Evolutionary conservation across 1,284 basidiomycete genomes (phyloP).

Genomic region (Ganoderma meredithae): DNA sequence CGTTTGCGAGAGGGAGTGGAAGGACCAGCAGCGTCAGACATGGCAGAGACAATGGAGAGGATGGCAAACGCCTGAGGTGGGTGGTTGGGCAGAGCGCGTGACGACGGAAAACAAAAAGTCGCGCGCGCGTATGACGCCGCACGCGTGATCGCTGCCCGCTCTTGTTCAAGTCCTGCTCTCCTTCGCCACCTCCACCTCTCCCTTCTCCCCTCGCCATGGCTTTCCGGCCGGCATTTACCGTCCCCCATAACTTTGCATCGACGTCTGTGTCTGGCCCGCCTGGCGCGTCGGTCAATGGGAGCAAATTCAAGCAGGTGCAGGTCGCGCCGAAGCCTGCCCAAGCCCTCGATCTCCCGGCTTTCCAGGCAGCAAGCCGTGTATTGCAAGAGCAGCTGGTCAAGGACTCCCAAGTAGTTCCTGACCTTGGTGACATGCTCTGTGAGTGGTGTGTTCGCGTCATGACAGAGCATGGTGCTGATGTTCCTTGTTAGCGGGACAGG

Average conservation of each 20-base stretch:
- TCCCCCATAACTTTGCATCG: conserved; percentile 28
- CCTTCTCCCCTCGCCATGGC: conserved; percentile 20
- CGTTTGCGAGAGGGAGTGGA: conserved; percentile 63
- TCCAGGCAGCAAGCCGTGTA: conserved; percentile 70
- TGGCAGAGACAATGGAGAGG: conserved; percentile 13
- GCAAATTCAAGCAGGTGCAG: conserved; percentile 30
- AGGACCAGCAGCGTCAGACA: conserved; percentile 35
- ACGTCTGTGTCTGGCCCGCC: conserved; percentile 28
- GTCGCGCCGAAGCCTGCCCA: conserved; percentile 43
- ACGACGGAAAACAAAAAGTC: conserved; percentile 30
- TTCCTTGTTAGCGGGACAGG: conserved; percentile 55
- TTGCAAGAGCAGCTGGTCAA: conserved; percentile 72
- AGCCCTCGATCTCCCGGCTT: conserved; percentile 63
- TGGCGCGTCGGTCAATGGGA: conserved; percentile 29
- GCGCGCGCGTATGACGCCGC: conserved; percentile 30
- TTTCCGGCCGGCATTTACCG: conserved; percentile 25
- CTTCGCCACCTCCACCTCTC: conserved; percentile 21
- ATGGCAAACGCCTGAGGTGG: conserved; percentile 6
- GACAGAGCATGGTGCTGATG: conserved; percentile 14
- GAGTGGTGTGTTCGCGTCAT: conserved; percentile 42
- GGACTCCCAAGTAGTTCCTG: conserved; percentile 76
- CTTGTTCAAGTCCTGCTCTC: conserved; percentile 33
- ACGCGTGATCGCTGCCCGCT: conserved; percentile 25
- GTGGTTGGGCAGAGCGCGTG: conserved; percentile 16
- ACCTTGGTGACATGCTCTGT: conserved; percentile 70